Evolutionary conservation across 345 rosid species (phyloP), one percentile per base, ranked within the genome.

Genomic region (Melastoma malabathricum): DNA sequence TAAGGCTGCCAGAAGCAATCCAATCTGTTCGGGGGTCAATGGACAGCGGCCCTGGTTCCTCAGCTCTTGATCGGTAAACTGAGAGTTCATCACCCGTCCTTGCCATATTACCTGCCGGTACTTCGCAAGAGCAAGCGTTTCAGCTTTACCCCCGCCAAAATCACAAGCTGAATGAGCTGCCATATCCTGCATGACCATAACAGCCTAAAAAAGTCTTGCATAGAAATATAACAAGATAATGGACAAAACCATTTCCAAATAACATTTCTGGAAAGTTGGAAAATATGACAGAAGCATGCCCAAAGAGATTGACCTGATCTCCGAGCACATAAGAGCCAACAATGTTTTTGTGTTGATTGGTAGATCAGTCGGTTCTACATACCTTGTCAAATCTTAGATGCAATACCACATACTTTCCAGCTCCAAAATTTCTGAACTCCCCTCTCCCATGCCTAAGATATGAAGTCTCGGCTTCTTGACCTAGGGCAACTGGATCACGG

Each of bases 301-400:
- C 18, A 12, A 38, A 51, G 22, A 51, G 18, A 19, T 38, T 51
- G 17, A 6, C 15, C 12, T 18, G 10, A 34, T 51, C 41, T 29
- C n/a, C 44, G 15, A 20, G 10, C 5, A 51, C 15, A 13, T 0
- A 51, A 17, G 4, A 45, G 0, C 6, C 34, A 16, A 31, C 10
- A 51, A 17, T 31, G 17, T 51, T 38, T n/a, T 4, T 0, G 15
- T 15, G 17, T 15, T 51, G 9, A 31, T 51, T 43, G 17, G 12
- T 34, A 34, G 41, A 18, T 45, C 20, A 12, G 18, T 12, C 18
- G 46, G 13, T 58, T 54, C 59, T 56, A 34, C 66, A 52, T 62
- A 92, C 98, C 68, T 87, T 87, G 72, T 92, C 98, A 55, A 92
- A 92, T 34, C 97, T 97, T 70, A 92, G 95, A 79, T 92, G 97